Base-by-base conservation (phyloP, 441 rosid species). In the Populus hybrid region DNA sequence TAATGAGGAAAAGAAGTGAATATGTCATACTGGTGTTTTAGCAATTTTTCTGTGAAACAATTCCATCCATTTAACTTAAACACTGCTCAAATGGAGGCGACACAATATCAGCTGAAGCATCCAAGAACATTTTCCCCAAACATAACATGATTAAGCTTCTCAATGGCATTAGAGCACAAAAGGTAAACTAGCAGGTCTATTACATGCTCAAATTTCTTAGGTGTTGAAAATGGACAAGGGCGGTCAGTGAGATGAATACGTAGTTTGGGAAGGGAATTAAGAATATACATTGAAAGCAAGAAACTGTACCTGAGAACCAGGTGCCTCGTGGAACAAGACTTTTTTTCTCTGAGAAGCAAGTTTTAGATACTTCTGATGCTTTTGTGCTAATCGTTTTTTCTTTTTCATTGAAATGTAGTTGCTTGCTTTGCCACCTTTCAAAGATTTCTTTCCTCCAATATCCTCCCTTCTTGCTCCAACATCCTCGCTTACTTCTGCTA, bases 291-390 rank as follows among this genome's bases (percentile, higher is more conserved):
- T 38, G 59, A 74, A 70, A 59, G 78, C 78, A 79, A 61, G 75
- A 81, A 69, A 38, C 42, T 12, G 70, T 85, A 95, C 99, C 97
- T 85, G 87, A 57, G 88, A 86, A 77, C 84, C 84, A 77, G 76
- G 81, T 71, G 86, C 82, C 81, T 87, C 86, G 42, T 57, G 79
- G 66, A 88, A 81, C 83, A 67, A 70, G 74, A 78, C 6, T 72
- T 84, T 88, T 75, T 83, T 90, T 81, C 89, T 88, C 84, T 86
- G 90, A 77, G 89, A 77, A 86, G 82, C 84, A 82, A 78, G 89
- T 82, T 92, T 88, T 26, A 82, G 82, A 82, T 80, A 68, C 86
- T 89, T 93, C 65, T 77, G 83, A 77, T 86, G 85, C 80, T 91
- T 92, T 35, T 81, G 80, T 68, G 72, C 88, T 74, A 78, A 80